Base-by-base conservation (phyloP, 2,329 filamentous ascomycete genomes). In the Colletotrichum shisoi region DNA sequence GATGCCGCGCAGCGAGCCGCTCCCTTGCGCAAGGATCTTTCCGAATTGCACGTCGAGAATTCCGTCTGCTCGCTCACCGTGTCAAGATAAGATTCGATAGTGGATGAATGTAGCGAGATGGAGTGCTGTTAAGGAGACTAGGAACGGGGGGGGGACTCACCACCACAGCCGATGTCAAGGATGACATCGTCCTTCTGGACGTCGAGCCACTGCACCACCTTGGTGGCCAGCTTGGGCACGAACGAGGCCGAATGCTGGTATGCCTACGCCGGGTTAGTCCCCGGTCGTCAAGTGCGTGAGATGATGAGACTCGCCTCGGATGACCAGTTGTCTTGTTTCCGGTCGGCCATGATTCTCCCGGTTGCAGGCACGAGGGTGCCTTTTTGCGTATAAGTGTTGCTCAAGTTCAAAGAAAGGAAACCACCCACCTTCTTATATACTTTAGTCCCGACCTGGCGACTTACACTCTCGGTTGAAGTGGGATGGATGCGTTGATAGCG, bases 101-200 rank as follows among this genome's bases (percentile, higher is more conserved):
- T 9, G 31, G 31, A 8, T 9, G 8, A 0, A 4, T 11, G 17
- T 5, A 13, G 21, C 15, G 24, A 27, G 3, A n/a, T 5, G 7
- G n/a, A 12, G 19, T 5, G 21, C 27, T 45, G 13, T 40, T 12
- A n/a, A 54, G 21, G 4, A 5, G 13, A 21, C 17, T 15, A 3
- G 31, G 7, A 9, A 34, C 7, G 2, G 7, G 31, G 40, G 34
- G 13, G 17, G 24, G 75, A 78, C 68, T 3, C 64, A 86, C 85
- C 87, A 49, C 88, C 88, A 71, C 88, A 90, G 15, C 88, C 88
- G 60, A 90, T 76, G 70, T 90, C 88, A 2, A 90, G 78, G 24
- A 90, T 81, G 17, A 78, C 74, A 72, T 90, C 87, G 69, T 85
- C 82, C 34, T 82, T 79, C 64, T 86, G 80, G 0, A 87, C 81